Conservation (phyloP, 2,329 filamentous ascomycete genomes). For the Ramularia collo-cygni region DNA sequence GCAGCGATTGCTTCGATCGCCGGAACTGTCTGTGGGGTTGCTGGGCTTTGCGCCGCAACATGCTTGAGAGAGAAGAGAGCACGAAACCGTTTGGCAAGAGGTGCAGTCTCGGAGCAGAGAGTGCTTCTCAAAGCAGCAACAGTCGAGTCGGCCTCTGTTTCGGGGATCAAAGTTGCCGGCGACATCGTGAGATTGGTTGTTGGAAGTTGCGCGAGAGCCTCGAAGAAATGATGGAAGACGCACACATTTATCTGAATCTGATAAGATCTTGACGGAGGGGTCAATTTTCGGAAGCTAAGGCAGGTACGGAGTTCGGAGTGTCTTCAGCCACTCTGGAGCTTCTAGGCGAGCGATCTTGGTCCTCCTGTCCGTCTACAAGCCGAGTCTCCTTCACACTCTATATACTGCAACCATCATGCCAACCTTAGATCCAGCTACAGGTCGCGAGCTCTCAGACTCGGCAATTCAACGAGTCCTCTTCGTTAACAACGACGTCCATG, state of each 20-base stretch:
- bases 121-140: conserved; percentile 63
- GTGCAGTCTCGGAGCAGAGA: conserved; percentile 70
- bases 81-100: conserved; percentile 84
- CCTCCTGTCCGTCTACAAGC: too few species aligned
- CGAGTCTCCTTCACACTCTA: background rate
- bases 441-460: conserved; percentile 51
- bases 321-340: too few species aligned
- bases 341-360: too few species aligned
- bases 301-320: too few species aligned
- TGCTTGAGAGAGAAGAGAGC: conserved; percentile 98
- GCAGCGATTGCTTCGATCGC: conserved; percentile 79
- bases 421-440: conserved; percentile 64
- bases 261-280: too few species aligned
- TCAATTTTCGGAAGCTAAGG: too few species aligned
- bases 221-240: too few species aligned
- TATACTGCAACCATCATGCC: conserved; percentile 44
- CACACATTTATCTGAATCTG: too few species aligned
- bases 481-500: conserved; percentile 65
- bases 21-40: conserved; percentile 52
- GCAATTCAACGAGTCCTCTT: conserved; percentile 83
- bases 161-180: conserved; percentile 7
- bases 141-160: conserved; percentile 33
- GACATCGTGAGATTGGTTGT: conserved; percentile 6
- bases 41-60: conserved; percentile 62
- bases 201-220: too few species aligned